These are phyloP conservation scores for Syzygium oleosum DNA, from an alignment of 345 rosid genomes.

Conservation along the genomic window DNA sequence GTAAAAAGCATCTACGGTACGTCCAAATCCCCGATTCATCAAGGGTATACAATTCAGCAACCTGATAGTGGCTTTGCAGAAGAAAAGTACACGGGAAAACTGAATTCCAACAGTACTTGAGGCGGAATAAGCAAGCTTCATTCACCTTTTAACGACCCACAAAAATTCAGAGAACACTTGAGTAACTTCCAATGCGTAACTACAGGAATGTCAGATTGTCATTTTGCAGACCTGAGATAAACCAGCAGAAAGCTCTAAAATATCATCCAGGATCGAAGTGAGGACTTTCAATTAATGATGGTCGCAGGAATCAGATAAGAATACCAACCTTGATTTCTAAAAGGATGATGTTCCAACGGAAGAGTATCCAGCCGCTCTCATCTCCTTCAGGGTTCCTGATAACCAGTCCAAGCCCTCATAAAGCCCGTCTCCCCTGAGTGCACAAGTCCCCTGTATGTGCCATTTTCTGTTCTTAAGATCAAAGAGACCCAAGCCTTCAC, in stretches of 20 bases:
- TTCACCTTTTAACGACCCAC: not conserved
- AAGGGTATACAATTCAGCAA: not conserved
- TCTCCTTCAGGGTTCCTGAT: conserved; percentile 69
- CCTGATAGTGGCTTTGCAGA: not conserved
- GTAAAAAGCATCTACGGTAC: not conserved
- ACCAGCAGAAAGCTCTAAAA: not conserved
- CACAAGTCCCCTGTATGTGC: conserved; percentile 99
- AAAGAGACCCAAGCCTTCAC: conserved; percentile 84
- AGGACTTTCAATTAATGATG: not conserved
- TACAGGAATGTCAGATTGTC: not conserved
- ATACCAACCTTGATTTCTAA: conserved; percentile 10
- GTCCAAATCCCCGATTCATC: not conserved
- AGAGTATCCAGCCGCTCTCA: conserved; percentile 87
- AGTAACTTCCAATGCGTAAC: not conserved
- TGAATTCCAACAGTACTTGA: not conserved
- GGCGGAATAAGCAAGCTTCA: not conserved
- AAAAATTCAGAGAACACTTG: not conserved
- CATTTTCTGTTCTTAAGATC: conserved; percentile 95
- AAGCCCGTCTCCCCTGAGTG: conserved; percentile 92
- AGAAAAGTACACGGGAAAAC: not conserved
- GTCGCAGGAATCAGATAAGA: not conserved
- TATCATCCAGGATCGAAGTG: not conserved
- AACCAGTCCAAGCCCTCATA: conserved; percentile 99
- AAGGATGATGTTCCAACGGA: conserved; percentile 71
- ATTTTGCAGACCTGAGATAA: not conserved